These are phyloP conservation scores for Marchantia paleacea DNA, from an alignment of 225 moss, liverwort and hornwort species.

Conservation along the genomic window DNA sequence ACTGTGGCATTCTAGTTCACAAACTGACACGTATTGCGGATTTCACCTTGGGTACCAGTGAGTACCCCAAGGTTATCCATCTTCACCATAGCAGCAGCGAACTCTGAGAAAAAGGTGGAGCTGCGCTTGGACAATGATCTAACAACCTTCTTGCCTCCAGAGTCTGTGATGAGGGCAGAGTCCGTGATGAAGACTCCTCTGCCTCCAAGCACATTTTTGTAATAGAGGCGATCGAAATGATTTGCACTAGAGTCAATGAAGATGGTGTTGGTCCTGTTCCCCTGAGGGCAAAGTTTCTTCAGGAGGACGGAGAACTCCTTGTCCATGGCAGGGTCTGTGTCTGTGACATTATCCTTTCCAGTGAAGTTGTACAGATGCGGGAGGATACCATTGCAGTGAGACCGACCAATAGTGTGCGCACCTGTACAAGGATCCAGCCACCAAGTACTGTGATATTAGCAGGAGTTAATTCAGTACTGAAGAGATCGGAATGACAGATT, in stretches of 20 bases:
- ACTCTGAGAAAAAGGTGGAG: slow-evolving; percentile 24
- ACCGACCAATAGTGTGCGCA: slow-evolving; percentile 56
- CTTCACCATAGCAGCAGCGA: slow-evolving; percentile 29
- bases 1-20: slow-evolving; percentile 3
- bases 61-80: slow-evolving; percentile 23
- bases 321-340: slow-evolving; percentile 42
- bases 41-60: slow-evolving; percentile 18
- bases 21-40: slow-evolving; percentile 19
- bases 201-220: slow-evolving; percentile 20
- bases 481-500: too few species aligned
- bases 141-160: not conserved
- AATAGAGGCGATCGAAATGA: slow-evolving; percentile 27
- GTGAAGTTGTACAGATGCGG: slow-evolving; percentile 48
- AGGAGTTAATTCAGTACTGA: too few species aligned
- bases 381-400: slow-evolving; percentile 43
- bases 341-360: slow-evolving; percentile 7
- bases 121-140: not conserved
- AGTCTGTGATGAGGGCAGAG: slow-evolving; percentile 15
- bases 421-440: slow-evolving; percentile 15
- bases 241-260: slow-evolving; percentile 24
- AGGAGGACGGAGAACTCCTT: slow-evolving; percentile 36
- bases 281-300: slow-evolving; percentile 46
- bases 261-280: slow-evolving; percentile 15
- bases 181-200: slow-evolving; percentile 30
- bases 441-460: too few species aligned